Conservation (phyloP, 345 rosid genomes). For the Acer negundo region DNA sequence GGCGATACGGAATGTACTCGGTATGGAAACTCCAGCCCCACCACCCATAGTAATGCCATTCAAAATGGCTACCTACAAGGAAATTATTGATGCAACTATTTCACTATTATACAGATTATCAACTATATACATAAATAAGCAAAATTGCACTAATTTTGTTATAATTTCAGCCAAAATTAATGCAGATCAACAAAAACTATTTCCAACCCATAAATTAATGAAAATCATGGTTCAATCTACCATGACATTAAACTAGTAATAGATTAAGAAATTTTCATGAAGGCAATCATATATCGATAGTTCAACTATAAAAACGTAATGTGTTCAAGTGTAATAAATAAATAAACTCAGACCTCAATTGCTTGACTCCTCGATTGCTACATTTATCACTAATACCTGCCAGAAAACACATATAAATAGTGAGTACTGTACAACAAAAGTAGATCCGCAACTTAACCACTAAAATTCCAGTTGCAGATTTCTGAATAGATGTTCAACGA, state of each 20-base stretch:
- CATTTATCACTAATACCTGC: conserved; percentile 83
- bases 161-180: neutral
- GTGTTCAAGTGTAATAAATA: neutral
- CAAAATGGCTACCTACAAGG: conserved; percentile 72
- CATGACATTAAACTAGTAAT: neutral
- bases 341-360: conserved; percentile 11
- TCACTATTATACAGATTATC: neutral
- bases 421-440: neutral
- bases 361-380: conserved; percentile 52
- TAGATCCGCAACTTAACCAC: neutral
- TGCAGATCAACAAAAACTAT: neutral
- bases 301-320: neutral
- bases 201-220: neutral
- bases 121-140: neutral
- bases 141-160: neutral
- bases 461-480: neutral
- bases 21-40: conserved; percentile 91
- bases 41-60: conserved; percentile 97
- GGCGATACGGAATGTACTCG: conserved; percentile 86
- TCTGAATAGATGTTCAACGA: too few relatives aligned
- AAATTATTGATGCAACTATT: conserved; percentile 5
- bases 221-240: neutral
- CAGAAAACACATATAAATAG: conserved; percentile 2
- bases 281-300: neutral
- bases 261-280: neutral